phyloP scores from a whole-genome alignment of 805 yeast genomes.

The Candida pini region DNA sequence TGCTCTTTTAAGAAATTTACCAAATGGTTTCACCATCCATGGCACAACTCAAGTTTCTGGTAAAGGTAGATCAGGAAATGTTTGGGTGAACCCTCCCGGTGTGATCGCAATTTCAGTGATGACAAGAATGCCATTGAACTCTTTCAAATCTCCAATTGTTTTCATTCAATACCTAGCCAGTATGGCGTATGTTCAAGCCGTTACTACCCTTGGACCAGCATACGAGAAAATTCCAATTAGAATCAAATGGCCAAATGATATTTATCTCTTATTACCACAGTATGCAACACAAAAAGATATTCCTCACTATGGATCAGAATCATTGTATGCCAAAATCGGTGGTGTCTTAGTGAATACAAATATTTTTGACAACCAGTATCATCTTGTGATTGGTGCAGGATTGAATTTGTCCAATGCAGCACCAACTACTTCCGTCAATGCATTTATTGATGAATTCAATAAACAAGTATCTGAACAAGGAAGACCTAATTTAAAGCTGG shows the following conservation, averaged over 20 bases:
- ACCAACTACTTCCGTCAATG: constrained; percentile 86
- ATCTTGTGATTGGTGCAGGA: constrained; percentile 81
- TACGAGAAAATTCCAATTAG: constrained; percentile 73
- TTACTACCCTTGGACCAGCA: constrained; percentile 44
- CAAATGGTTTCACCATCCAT: constrained; percentile 62
- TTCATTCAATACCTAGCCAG: constrained; percentile 83
- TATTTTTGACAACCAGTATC: constrained; percentile 51
- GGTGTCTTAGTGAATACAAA: constrained; percentile 84
- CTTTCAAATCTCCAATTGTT: constrained; percentile 53
- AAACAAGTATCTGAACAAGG: constrained; percentile 39
- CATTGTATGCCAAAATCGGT: constrained; percentile 67
- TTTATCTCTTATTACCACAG: constrained; percentile 70
- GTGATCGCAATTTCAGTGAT: constrained; percentile 78
- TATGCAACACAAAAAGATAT: constrained; percentile 30
- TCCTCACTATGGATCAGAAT: constrained; percentile 35
- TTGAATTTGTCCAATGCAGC: constrained; percentile 77
- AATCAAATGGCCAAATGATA: constrained; percentile 96
- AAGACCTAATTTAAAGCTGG: constrained; percentile 26
- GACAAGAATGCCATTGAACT: constrained; percentile 44
- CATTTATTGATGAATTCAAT: constrained; percentile 61
- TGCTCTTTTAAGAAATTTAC: constrained; percentile 49
- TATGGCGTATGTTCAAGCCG: constrained; percentile 76
- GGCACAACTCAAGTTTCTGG: constrained; percentile 89
- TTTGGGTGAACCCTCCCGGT: constrained; percentile 94
- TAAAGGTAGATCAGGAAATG: constrained; percentile 90